Evolutionary conservation across 2,329 filamentous ascomycete species (phyloP), one percentile per base, ranked within the genome.

Genomic region (Cladophialophora chaetospira): DNA sequence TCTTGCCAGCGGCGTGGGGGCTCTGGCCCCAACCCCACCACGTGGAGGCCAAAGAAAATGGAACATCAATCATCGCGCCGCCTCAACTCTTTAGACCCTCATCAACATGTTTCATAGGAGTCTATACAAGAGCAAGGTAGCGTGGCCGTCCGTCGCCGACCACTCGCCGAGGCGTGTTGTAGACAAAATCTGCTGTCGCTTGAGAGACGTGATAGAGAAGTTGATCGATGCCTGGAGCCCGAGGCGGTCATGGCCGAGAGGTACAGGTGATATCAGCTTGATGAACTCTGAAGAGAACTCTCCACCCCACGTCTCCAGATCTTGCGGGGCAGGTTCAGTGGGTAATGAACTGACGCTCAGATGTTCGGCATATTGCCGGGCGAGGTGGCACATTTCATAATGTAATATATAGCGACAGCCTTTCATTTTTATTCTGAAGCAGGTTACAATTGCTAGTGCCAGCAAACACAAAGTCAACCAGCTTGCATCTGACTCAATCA

Each of bases 221-320:
- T n/a, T n/a, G n/a, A n/a, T n/a, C n/a, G n/a, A n/a, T n/a, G n/a
- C n/a, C n/a, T n/a, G n/a, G n/a, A n/a, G n/a, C n/a, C n/a, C 13
- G 29, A 33, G 29, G 26, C 44, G 44, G 44, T 26, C 44, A 46
- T 46, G 23, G 26, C 43, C 43, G 48, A n/a, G n/a, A n/a, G n/a
- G n/a, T n/a, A n/a, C n/a, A n/a, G n/a, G n/a, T n/a, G n/a, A n/a
- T n/a, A n/a, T n/a, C n/a, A n/a, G 17, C 29, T 23, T 6, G 19
- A 29, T 26, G 31, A 15, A 13, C 11, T 19, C n/a, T 9, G 21
- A 15, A 31, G n/a, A 28, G n/a, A 52, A 21, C 5, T 25, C 44
- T n/a, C 17, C 44, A 53, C 55, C 55, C 55, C 55, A 58, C 55
- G 55, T 35, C 55, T 53, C 54, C 54, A 48, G 48, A 43, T 33